Evolutionary conservation across 1,139 yeast genomes (phyloP), one percentile per base, ranked within the genome.

Genomic region (Candida sanyaensis): DNA sequence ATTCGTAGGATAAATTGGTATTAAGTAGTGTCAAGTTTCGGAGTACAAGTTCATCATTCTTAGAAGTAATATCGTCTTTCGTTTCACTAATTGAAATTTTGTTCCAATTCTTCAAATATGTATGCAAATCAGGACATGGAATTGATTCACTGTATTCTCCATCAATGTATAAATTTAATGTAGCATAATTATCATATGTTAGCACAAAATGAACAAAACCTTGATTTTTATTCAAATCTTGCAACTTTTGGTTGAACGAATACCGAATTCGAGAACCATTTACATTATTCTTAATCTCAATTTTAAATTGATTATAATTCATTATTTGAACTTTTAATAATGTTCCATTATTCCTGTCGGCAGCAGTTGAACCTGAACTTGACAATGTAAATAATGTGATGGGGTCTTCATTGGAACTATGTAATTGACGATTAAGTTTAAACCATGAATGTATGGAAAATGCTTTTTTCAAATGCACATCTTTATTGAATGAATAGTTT

Each of bases 111-210:
- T 61, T 58, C 1, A 69, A 49, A 13, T 57, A 56, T 46, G 66
- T 65, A 37, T 57, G 55, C 5, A 74, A 55, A 13, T 67, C 69
- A 1, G 78, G 71, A 47, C 77, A 72, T 1, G 80, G 79, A 8
- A 75, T 72, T 10, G 75, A 71, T 51, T 75, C 80, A 41, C 75
- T 65, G 49, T 72, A 72, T 41, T 73, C 77, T 4, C 80, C 80
- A 53, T 75, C 69, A 7, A 75, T 51, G 51, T 54, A 75, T 12
- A 75, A 60, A 48, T 66, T 72, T 44, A 75, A 61, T 50, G 73
- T 73, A 8, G 66, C 62, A 51, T 65, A 66, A 12, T 56, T 57
- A 53, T 75, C 79, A 51, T 66, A 75, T 0, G 78, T 72, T 21
- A 75, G 54, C 4, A 63, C 71, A 37, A 75, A 56, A 44, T 73